Conservation (phyloP, 164 flowering plant species). For the grape (Vitis vinifera) region ASM3070453v1 NC_081808.1:8958001-8958500, state of each 20-base stretch:
- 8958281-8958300: conserved; percentile 29
- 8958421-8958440: no score
- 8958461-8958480: no score
- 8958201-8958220: conserved; percentile 21
- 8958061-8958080: conserved; percentile 19
- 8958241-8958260: conserved; percentile 23
- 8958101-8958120: conserved; percentile 8
- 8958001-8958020: conserved; percentile 24
- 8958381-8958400: conserved; percentile 28
- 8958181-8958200: conserved; percentile 29
- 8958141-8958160: conserved; percentile 32
- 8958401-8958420: conserved; percentile 11
- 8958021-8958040: conserved; percentile 26
- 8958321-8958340: conserved; percentile 22
- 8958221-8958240: conserved; percentile 27
- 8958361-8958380: conserved; percentile 22
- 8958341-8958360: conserved; percentile 28
- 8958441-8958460: no score
- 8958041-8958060: conserved; percentile 13
- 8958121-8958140: conserved; percentile 14
- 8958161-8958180: conserved; percentile 28
- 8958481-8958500: no score
- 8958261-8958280: conserved; percentile 17
- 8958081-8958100: conserved; percentile 19
- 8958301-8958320: conserved; percentile 20